Conservation (phyloP, 495 filamentous ascomycete genomes). For the Talaromyces borbonicus region DNA sequence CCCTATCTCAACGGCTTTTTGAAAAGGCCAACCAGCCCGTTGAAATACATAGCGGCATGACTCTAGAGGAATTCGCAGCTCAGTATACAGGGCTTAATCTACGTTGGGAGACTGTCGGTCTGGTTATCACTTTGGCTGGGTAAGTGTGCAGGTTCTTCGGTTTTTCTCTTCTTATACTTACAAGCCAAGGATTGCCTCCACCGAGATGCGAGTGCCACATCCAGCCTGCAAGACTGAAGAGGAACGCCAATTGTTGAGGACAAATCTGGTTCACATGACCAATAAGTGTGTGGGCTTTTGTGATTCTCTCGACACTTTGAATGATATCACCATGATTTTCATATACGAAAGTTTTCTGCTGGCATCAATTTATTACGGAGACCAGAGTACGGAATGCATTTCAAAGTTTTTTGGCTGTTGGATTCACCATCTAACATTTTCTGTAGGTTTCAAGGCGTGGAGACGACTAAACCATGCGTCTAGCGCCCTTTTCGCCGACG, state of each 20-base stretch:
- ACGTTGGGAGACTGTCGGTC: slow-evolving; percentile 33
- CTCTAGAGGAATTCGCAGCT: slow-evolving; percentile 18
- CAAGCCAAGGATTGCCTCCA: slow-evolving; percentile 5
- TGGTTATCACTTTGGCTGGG: slow-evolving; percentile 5
- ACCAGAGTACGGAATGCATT: slow-evolving; percentile 24
- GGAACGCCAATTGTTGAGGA: slow-evolving; percentile 7
- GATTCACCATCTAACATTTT: no score
- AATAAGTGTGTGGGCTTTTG: slow-evolving; percentile 8
- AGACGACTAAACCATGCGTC: slow-evolving; percentile 32
- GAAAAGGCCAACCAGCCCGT: slow-evolving; percentile 25
- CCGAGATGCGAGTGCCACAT: slow-evolving; percentile 4
- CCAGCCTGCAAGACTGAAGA: slow-evolving; percentile 6
- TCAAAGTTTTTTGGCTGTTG: not conserved
- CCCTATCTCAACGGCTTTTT: slow-evolving; percentile 16
- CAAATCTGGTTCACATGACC: slow-evolving; percentile 6
- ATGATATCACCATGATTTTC: slow-evolving; percentile 33
- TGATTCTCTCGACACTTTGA: slow-evolving; percentile 32
- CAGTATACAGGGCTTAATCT: slow-evolving; percentile 26
- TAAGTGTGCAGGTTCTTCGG: not conserved
- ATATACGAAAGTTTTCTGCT: slow-evolving; percentile 40
- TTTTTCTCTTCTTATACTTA: not conserved
- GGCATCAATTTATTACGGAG: slow-evolving; percentile 34
- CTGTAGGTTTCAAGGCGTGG: slow-evolving; percentile 33
- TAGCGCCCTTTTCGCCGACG: slow-evolving; percentile 33
- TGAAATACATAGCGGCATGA: slow-evolving; percentile 13